Conservation (phyloP, 306 rosid species). For the Castanea sativa region DNA sequence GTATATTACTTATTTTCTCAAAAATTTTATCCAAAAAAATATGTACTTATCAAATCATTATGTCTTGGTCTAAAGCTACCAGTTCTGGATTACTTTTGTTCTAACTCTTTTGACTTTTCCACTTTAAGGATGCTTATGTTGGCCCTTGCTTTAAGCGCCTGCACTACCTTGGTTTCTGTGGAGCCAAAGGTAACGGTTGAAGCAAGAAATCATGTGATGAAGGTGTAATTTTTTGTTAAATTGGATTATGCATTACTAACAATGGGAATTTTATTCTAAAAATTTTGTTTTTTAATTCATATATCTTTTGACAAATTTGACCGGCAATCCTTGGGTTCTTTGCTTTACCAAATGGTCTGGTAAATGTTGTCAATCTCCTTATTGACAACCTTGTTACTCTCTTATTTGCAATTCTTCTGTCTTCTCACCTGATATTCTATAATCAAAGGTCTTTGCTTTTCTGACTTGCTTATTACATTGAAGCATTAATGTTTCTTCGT, state of each 20-base stretch:
- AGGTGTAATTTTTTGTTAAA: constrained; percentile 41
- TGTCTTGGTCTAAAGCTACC: constrained; percentile 10
- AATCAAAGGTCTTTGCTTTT: constrained; percentile 5
- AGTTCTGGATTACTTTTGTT: constrained; percentile 18
- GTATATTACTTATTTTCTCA: constrained; percentile 26
- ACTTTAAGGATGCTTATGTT: constrained; percentile 20
- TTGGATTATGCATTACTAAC: not conserved
- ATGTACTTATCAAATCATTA: not conserved
- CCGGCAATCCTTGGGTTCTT: constrained; percentile 97
- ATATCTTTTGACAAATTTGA: constrained; percentile 35
- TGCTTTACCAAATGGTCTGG: constrained; percentile 89
- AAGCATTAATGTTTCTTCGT: constrained; percentile 1
- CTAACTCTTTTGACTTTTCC: constrained; percentile 7
- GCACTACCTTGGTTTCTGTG: constrained; percentile 89
- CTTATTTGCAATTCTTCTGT: constrained; percentile 75
- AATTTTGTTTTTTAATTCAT: constrained; percentile 1
- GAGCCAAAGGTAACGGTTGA: constrained; percentile 94
- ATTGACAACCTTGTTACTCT: constrained; percentile 87
- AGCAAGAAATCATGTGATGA: constrained; percentile 84
- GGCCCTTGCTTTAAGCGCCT: constrained; percentile 97
- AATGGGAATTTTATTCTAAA: not conserved
- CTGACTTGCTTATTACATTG: constrained; percentile 3
- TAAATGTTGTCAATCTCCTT: constrained; percentile 69
- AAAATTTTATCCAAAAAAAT: too few species aligned
- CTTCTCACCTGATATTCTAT: constrained; percentile 66